phyloP scores from a whole-genome alignment of 495 filamentous ascomycete species.

The Podospora pseudopauciseta region DNA sequence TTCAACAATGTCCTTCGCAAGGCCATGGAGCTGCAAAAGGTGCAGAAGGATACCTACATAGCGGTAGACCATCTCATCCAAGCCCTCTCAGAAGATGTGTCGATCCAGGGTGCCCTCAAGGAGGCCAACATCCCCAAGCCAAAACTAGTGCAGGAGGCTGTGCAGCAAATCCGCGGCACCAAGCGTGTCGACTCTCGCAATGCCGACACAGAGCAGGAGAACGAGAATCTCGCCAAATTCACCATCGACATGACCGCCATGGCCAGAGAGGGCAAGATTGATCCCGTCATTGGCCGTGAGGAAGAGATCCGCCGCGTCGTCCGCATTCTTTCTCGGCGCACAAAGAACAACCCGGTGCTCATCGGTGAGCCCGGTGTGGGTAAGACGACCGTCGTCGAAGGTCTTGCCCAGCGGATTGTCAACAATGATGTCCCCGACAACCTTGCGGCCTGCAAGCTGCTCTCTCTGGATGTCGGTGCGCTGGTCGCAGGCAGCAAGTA shows the following conservation, averaged over 20 bases:
- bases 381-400: conserved; percentile 97
- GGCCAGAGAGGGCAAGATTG: conserved; percentile 94
- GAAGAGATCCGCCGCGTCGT: conserved; percentile 95
- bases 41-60: conserved; percentile 91
- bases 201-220: conserved; percentile 83
- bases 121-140: conserved; percentile 90
- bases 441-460: conserved; percentile 85
- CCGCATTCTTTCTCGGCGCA: conserved; percentile 85
- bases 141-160: conserved; percentile 81
- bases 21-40: conserved; percentile 88
- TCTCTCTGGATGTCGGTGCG: conserved; percentile 91
- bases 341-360: conserved; percentile 97
- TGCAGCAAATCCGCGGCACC: conserved; percentile 86
- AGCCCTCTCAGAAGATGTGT: conserved; percentile 70
- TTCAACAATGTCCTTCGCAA: conserved; percentile 77
- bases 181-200: conserved; percentile 91
- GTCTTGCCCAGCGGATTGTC: conserved; percentile 90
- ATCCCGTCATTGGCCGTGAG: conserved; percentile 95
- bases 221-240: conserved; percentile 94
- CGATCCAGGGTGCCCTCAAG: conserved; percentile 67
- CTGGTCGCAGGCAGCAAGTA: conserved; percentile 97
- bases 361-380: conserved; percentile 95
- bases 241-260: conserved; percentile 95
- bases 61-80: conserved; percentile 92
- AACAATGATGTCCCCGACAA: conserved; percentile 91